Conservation (phyloP, 208 protist species). For the Novymonas esmeraldas region DNA sequence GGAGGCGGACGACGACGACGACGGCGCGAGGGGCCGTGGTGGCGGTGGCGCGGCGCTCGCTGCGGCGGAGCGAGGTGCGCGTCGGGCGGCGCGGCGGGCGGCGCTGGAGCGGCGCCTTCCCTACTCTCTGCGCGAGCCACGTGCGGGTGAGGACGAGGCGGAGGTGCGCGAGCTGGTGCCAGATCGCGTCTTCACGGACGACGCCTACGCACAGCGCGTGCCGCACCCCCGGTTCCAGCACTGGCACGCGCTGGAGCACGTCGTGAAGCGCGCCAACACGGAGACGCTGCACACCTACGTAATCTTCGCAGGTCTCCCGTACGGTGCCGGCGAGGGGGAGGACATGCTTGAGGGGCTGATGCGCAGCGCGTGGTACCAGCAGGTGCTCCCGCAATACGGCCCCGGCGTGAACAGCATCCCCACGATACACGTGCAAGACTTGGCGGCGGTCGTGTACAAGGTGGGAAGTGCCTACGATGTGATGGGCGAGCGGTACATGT, state of each 20-base stretch:
- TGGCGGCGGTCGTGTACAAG: constrained; percentile 73
- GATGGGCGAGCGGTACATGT: constrained; percentile 87
- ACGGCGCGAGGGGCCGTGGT: constrained; percentile 18
- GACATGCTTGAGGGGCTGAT: constrained; percentile 57
- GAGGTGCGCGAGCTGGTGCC: constrained; percentile 65
- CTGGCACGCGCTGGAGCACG: constrained; percentile 89
- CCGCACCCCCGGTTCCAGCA: constrained; percentile 86
- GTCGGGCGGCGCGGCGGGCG: constrained; percentile 10
- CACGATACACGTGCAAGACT: constrained; percentile 94
- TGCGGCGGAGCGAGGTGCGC: constrained; percentile 18
- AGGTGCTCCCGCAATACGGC: constrained; percentile 72
- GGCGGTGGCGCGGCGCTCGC: constrained; percentile 6
- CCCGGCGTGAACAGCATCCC: constrained; percentile 87
- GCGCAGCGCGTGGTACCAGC: constrained; percentile 79
- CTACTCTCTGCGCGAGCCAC: constrained; percentile 25
- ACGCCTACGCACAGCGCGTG: constrained; percentile 83
- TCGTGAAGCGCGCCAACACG: constrained; percentile 86
- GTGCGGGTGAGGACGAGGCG: constrained; percentile 38
- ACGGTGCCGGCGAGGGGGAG: constrained; percentile 86
- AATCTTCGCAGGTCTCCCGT: constrained; percentile 89
- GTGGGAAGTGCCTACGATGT: constrained; percentile 76
- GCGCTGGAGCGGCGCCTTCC: constrained; percentile 27
- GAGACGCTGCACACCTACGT: constrained; percentile 92
- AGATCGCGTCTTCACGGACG: constrained; percentile 80
- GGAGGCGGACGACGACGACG: constrained; percentile 17